phyloP scores from a whole-genome alignment of 2,329 filamentous ascomycete genomes.

The Alternaria brassicicola region DNA sequence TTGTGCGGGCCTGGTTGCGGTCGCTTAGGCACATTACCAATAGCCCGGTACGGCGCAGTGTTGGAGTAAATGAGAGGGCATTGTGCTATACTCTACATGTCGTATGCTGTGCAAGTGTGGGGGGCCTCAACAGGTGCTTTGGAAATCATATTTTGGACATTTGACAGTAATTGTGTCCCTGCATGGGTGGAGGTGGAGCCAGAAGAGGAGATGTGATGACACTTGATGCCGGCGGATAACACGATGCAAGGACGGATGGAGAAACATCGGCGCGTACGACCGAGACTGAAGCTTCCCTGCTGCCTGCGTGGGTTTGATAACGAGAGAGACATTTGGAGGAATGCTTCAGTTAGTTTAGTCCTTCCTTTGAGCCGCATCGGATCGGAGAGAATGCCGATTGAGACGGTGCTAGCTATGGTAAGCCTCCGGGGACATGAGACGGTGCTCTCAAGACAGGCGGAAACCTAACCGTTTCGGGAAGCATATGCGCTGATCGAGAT shows the following conservation, averaged over 20 bases:
- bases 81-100: slow-evolving; percentile 24
- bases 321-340: background rate
- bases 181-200: slow-evolving; percentile 5
- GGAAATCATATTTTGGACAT: slow-evolving; percentile 3
- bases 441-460: background rate
- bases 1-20: slow-evolving; percentile 13
- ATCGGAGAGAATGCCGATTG: slow-evolving; percentile 8
- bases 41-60: slow-evolving; percentile 25
- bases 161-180: slow-evolving; percentile 1
- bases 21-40: slow-evolving; percentile 24
- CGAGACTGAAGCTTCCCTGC: background rate
- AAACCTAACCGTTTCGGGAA: background rate
- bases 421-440: background rate
- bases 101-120: slow-evolving; percentile 14
- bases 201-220: background rate
- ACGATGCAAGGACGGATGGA: slow-evolving; percentile 3
- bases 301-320: background rate
- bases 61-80: slow-evolving; percentile 26
- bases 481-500: slow-evolving; percentile 4
- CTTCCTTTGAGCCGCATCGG: slow-evolving; percentile 11
- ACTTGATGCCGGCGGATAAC: slow-evolving; percentile 1
- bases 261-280: background rate
- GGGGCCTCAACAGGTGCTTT: slow-evolving; percentile 17
- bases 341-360: background rate
- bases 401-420: background rate